Evolutionary conservation across 148 eudicot genomes (phyloP).

Genomic region (Gaultheria prostrata): DNA sequence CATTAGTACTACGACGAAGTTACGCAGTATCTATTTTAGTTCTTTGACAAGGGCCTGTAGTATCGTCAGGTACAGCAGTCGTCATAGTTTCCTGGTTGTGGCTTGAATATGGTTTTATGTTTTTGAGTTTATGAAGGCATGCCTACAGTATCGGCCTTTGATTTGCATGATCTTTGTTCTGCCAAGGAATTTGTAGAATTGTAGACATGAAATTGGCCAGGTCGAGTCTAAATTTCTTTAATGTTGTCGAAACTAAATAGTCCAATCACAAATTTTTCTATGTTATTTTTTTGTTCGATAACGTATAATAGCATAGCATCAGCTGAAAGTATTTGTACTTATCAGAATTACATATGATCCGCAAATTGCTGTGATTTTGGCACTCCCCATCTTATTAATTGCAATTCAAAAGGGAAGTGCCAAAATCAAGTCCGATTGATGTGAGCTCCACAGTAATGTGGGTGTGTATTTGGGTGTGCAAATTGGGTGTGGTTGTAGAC

Average conservation of each 20-base stretch:
- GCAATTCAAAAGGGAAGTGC: no score
- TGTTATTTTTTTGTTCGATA: background rate
- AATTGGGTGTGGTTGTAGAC: no score
- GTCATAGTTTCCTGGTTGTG: background rate
- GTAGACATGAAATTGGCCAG: no score
- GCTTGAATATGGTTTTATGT: background rate
- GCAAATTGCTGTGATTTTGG: background rate
- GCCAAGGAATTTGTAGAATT: background rate
- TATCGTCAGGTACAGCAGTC: background rate
- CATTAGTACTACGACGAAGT: background rate
- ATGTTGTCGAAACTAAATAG: background rate
- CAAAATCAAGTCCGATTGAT: no score
- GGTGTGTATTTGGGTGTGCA: no score
- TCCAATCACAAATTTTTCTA: background rate
- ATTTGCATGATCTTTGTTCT: background rate
- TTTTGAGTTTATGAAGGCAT: background rate
- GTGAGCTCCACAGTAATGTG: no score
- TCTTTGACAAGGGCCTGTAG: background rate
- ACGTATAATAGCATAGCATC: background rate
- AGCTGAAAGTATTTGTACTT: background rate
- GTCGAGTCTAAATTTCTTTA: background rate
- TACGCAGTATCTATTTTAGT: background rate
- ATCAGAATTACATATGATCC: background rate
- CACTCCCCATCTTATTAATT: no score
- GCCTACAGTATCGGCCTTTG: background rate